Evolutionary conservation across 257 asterid species (phyloP).

Genomic region (Gardenia jasminoides): DNA sequence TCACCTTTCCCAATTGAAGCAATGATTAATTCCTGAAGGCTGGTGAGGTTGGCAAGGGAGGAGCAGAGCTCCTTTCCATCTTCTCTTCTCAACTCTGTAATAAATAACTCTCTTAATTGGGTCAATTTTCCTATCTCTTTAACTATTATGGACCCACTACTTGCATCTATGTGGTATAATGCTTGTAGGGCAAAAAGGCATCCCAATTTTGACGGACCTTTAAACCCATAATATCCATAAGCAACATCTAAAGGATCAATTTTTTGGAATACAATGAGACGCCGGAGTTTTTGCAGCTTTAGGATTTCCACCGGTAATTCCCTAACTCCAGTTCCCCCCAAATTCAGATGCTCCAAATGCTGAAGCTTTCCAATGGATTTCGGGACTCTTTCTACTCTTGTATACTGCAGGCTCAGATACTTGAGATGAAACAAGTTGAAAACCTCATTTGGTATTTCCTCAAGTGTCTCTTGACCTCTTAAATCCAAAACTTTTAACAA

Average conservation of each 20-base stretch:
- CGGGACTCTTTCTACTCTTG: conserved; percentile 10
- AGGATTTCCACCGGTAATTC: conserved; percentile 21
- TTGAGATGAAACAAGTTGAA: conserved; percentile 19
- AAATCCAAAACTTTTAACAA: conserved; percentile 21
- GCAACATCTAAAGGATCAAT: background rate
- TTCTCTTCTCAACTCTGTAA: conserved; percentile 23
- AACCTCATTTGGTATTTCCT: conserved; percentile 10
- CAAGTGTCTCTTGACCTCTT: background rate
- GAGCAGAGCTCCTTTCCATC: conserved; percentile 16
- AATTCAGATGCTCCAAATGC: conserved; percentile 20
- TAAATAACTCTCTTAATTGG: conserved; percentile 13
- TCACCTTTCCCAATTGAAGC: background rate
- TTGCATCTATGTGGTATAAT: background rate
- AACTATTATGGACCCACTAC: background rate
- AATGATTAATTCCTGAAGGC: conserved; percentile 15
- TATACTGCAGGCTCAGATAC: conserved; percentile 1
- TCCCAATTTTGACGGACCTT: conserved; percentile 17
- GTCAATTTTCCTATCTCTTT: conserved; percentile 22
- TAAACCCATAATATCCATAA: background rate
- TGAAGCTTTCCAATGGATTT: conserved; percentile 22
- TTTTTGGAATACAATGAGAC: background rate
- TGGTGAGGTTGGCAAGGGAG: conserved; percentile 23
- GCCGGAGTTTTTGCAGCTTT: conserved; percentile 14
- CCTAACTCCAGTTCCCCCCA: background rate
- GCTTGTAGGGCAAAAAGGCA: conserved; percentile 6